Conservation (phyloP, 345 rosid species). For the Toxicodendron radicans region DNA sequence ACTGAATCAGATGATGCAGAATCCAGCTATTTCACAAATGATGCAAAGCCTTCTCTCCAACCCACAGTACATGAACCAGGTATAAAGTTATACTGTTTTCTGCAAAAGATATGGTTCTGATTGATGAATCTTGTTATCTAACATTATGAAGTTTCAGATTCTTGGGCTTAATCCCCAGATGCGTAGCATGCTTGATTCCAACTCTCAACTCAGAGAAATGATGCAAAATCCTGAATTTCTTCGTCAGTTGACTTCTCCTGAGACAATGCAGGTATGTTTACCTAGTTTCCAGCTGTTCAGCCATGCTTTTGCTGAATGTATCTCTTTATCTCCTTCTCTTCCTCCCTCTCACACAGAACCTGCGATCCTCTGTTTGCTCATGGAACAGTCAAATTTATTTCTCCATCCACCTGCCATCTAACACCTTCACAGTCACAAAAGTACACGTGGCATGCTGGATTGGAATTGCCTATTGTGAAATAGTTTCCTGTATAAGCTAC, state of each 20-base stretch:
- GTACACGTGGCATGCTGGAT: background rate
- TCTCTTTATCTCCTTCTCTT: background rate
- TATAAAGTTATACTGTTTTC: conserved; percentile 18
- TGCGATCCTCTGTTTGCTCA: background rate
- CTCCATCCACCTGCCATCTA: background rate
- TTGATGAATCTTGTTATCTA: conserved; percentile 18
- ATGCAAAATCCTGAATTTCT: conserved; percentile 73
- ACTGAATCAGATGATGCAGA: conserved; percentile 58
- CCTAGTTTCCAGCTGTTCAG: background rate
- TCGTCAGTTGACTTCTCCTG: conserved; percentile 68
- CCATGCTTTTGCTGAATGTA: background rate
- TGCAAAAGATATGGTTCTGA: conserved; percentile 2
- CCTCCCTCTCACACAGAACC: background rate
- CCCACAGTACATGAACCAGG: conserved; percentile 75
- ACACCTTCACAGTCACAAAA: background rate
- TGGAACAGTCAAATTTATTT: background rate
- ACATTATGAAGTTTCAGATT: conserved; percentile 37
- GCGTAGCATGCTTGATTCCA: conserved; percentile 53
- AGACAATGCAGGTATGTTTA: conserved; percentile 57
- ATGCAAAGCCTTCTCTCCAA: conserved; percentile 64
- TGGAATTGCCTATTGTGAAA: background rate
- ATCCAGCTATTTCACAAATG: conserved; percentile 68
- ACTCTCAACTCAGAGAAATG: conserved; percentile 67
- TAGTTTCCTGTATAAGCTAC: background rate
- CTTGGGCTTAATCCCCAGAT: conserved; percentile 60